These are phyloP conservation scores for Sphagnum tenellum DNA, from an alignment of 225 moss, liverwort and hornwort species.

Conservation along the genomic window DNA sequence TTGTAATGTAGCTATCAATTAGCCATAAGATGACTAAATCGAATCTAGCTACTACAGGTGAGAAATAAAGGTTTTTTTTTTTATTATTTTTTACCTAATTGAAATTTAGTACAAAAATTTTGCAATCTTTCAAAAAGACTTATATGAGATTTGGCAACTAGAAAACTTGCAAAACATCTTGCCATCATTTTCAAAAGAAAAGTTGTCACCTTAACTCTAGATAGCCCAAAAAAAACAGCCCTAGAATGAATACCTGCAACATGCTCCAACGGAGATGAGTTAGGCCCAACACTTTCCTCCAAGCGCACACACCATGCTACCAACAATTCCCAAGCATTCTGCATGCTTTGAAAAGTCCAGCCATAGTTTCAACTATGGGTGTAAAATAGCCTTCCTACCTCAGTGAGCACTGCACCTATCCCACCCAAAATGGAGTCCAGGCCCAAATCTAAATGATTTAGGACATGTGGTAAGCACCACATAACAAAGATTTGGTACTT, in stretches of 20 bases:
- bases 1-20: too few species aligned
- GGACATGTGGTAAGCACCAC: not conserved
- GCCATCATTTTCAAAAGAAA: too few species aligned
- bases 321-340: not conserved
- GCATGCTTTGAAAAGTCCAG: not conserved
- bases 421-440: not conserved
- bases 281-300: not conserved
- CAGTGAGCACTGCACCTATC: not conserved
- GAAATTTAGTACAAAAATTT: too few species aligned
- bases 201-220: too few species aligned
- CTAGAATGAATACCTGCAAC: not conserved
- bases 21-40: too few species aligned
- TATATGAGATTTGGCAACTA: too few species aligned
- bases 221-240: not conserved
- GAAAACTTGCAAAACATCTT: too few species aligned
- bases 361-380: not conserved
- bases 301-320: not conserved
- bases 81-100: too few species aligned
- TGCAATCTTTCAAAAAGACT: too few species aligned
- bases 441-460: not conserved
- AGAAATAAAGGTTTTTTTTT: too few species aligned
- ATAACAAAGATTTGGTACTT: not conserved
- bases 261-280: not conserved
- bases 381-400: not conserved
- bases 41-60: too few species aligned